A percentile compares a stretch with the other conserved stretches of the same genome.
Evolutionary conservation across 441 rosid genomes (phyloP).

Genomic region (Viola pubescens): DNA sequence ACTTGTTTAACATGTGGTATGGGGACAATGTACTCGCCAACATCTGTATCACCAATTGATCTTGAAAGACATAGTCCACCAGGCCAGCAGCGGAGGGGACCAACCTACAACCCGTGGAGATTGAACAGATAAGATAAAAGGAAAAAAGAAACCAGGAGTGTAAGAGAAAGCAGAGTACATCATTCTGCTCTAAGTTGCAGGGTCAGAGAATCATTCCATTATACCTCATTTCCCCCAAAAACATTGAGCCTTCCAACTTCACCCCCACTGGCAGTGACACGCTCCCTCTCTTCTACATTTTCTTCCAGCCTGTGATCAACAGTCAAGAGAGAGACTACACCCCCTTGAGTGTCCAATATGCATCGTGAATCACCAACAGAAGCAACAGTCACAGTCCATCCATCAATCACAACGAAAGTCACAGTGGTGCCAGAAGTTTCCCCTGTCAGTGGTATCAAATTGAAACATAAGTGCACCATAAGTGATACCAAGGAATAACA

Average conservation of each 20-base stretch:
- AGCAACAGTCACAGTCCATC: conserved; percentile 97
- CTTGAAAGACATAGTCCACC: conserved; percentile 98
- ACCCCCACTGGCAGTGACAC: conserved; percentile 98
- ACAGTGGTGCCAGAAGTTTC: conserved; percentile 98
- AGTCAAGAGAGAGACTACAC: conserved; percentile 82
- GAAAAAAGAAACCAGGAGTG: background rate
- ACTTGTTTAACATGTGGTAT: conserved; percentile 98
- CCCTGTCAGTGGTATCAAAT: conserved; percentile 40
- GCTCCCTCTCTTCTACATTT: conserved; percentile 93
- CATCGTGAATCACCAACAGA: conserved; percentile 97
- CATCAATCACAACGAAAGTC: conserved; percentile 89
- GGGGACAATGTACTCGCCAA: conserved; percentile 92
- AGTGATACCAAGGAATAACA: conserved; percentile 10
- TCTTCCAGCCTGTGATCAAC: conserved; percentile 97
- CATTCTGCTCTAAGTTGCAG: conserved; percentile 3
- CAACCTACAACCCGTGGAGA: conserved; percentile 46
- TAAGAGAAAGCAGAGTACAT: background rate
- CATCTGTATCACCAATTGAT: conserved; percentile 95
- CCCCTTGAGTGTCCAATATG: conserved; percentile 91
- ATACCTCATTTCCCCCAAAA: conserved; percentile 90
- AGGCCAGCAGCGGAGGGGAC: conserved; percentile 99
- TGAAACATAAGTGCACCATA: background rate
- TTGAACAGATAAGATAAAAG: conserved; percentile 10
- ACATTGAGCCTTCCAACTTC: conserved; percentile 95
- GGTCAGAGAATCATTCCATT: conserved; percentile 3